These are phyloP conservation scores for Ophiognomonia clavigignenti-juglandacearum DNA, from an alignment of 2,329 filamentous ascomycete genomes.

Conservation along the genomic window DNA sequence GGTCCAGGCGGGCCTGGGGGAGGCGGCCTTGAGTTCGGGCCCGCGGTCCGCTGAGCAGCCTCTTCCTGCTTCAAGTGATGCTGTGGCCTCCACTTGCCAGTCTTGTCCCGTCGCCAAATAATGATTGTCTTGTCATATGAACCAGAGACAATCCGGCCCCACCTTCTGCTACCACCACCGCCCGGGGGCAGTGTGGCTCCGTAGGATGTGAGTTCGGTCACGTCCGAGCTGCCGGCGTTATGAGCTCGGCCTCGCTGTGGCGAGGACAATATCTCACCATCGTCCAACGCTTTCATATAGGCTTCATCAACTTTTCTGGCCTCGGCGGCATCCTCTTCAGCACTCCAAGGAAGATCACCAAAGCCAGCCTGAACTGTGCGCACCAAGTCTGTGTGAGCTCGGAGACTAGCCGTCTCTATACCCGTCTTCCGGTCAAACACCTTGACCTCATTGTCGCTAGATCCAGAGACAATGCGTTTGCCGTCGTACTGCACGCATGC, in stretches of 20 bases:
- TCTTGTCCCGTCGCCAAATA: constrained; percentile 83
- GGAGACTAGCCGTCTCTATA: constrained; percentile 82
- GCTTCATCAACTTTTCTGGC: constrained; percentile 68
- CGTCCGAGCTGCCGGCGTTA: constrained; percentile 70
- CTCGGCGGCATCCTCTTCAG: constrained; percentile 67
- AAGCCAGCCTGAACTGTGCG: constrained; percentile 94
- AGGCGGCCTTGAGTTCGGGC: constrained; percentile 12
- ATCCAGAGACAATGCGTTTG: constrained; percentile 87
- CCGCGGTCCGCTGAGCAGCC: constrained; percentile 48
- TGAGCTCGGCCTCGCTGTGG: constrained; percentile 36
- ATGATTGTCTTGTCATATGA: constrained; percentile 96
- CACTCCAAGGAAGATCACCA: constrained; percentile 78
- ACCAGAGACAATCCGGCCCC: constrained; percentile 92
- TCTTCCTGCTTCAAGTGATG: constrained; percentile 74
- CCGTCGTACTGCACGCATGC: constrained; percentile 97
- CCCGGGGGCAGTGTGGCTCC: constrained; percentile 87
- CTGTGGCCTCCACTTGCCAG: constrained; percentile 78
- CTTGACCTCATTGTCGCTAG: constrained; percentile 91
- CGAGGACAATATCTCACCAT: constrained; percentile 39
- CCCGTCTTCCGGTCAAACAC: constrained; percentile 86
- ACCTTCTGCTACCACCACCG: constrained; percentile 74
- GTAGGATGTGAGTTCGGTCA: constrained; percentile 71
- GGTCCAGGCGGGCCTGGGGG: constrained; percentile 10
- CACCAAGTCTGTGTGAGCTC: constrained; percentile 78
- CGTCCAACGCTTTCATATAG: constrained; percentile 60